phyloP scores from a whole-genome alignment of 768 basidiomycete species.

The Trametes elegans region DNA sequence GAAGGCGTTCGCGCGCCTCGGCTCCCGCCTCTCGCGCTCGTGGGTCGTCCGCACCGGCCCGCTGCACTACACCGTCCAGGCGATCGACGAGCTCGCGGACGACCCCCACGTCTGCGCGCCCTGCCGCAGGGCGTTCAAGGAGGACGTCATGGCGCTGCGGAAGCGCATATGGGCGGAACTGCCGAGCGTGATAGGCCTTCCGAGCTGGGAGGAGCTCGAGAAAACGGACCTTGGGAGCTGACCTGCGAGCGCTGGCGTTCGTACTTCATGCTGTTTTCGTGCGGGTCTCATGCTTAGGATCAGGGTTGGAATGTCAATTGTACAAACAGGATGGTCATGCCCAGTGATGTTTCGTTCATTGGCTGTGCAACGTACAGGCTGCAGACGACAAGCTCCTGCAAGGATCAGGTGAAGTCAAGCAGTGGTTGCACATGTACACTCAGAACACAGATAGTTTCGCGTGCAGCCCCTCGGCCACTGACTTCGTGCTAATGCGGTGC shows the following conservation, averaged over 20 bases:
- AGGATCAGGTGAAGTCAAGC: too few species aligned
- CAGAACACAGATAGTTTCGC: too few species aligned
- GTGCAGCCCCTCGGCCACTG: too few species aligned
- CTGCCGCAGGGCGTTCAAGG: constrained; percentile 43
- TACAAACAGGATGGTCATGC: too few species aligned
- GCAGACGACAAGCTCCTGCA: too few species aligned
- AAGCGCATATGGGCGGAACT: constrained; percentile 47
- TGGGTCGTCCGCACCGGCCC: constrained; percentile 53
- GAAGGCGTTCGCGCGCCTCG: constrained; percentile 42
- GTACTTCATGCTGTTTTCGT: not conserved
- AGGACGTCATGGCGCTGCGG: constrained; percentile 39
- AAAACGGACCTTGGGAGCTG: constrained; percentile 29
- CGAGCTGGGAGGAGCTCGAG: constrained; percentile 45
- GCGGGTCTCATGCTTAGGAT: not conserved
- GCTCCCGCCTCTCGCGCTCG: constrained; percentile 42
- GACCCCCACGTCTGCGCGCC: constrained; percentile 41
- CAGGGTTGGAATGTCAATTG: too few species aligned
- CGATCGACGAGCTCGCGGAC: constrained; percentile 32
- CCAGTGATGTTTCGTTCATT: too few species aligned
- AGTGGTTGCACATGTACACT: too few species aligned
- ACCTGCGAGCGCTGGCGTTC: not conserved
- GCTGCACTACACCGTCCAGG: constrained; percentile 52
- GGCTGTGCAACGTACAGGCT: too few species aligned
- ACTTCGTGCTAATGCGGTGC: too few species aligned
- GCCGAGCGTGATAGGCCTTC: constrained; percentile 44